Conservation (phyloP, 257 asterid species). For the Plectranthus barbatus region DNA sequence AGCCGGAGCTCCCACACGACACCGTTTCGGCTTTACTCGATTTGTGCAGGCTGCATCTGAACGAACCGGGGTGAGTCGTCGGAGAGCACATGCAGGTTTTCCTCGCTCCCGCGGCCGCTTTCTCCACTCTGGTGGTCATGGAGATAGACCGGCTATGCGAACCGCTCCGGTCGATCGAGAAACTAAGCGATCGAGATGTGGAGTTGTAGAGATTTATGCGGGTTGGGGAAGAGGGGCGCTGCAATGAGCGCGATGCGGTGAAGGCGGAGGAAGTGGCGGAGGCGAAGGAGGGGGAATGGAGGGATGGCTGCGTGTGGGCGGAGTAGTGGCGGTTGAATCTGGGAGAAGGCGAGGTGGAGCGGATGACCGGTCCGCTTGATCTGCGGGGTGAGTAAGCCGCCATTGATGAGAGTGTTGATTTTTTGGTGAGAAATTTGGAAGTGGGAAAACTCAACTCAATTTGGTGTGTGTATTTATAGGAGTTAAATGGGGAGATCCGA, state of each 20-base stretch:
- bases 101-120: conserved; percentile 19
- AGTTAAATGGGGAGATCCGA: neutral
- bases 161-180: conserved; percentile 29
- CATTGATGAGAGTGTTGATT: conserved; percentile 23
- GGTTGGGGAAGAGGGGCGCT: conserved; percentile 32
- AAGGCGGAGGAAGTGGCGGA: conserved; percentile 38
- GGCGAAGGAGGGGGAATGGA: conserved; percentile 21
- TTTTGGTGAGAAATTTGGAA: neutral
- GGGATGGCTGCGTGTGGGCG: conserved; percentile 18
- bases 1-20: conserved; percentile 25
- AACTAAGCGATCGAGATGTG: conserved; percentile 20
- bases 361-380: conserved; percentile 44
- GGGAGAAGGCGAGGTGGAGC: conserved; percentile 22
- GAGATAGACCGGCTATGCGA: conserved; percentile 35
- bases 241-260: conserved; percentile 20
- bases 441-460: conserved; percentile 31
- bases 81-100: conserved; percentile 60
- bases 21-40: conserved; percentile 13
- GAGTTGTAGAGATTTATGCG: conserved; percentile 3
- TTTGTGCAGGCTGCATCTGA: conserved; percentile 58
- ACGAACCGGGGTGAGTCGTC: conserved; percentile 65
- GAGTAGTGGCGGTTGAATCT: no score
- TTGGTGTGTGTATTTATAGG: conserved; percentile 20
- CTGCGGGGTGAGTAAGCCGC: conserved; percentile 33
- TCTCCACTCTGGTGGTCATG: conserved; percentile 10